phyloP scores from a whole-genome alignment of 306 rosid genomes.

The Crotalaria pallida region DNA sequence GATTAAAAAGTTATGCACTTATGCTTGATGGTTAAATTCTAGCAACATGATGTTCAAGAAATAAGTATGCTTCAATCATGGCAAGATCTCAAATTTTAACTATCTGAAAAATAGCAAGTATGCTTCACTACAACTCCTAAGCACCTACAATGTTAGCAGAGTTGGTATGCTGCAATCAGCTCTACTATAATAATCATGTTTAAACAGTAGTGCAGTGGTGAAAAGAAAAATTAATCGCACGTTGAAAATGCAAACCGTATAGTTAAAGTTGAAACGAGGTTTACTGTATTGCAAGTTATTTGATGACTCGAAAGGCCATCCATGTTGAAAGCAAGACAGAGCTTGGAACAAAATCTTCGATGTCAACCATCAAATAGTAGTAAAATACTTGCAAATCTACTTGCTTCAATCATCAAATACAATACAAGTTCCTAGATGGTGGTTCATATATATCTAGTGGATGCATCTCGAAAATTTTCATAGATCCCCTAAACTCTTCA shows the following conservation, averaged over 20 bases:
- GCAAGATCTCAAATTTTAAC: too few relatives aligned
- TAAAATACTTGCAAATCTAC: background rate
- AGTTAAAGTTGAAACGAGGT: background rate
- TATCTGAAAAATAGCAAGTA: background rate
- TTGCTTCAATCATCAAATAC: background rate
- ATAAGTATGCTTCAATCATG: background rate
- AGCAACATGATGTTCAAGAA: background rate
- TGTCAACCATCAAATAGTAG: background rate
- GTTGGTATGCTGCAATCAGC: background rate
- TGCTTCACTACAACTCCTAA: background rate
- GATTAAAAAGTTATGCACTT: background rate
- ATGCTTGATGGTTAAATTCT: background rate
- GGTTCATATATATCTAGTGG: background rate
- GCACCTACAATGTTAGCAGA: background rate
- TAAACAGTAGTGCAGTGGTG: background rate
- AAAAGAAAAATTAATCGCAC: background rate
- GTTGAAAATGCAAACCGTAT: background rate
- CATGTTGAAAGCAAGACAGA: background rate
- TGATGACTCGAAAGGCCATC: background rate
- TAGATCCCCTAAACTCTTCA: background rate
- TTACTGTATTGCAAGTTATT: background rate
- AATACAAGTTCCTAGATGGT: slow-evolving; percentile 1
- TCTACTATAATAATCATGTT: background rate
- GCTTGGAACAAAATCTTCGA: background rate
- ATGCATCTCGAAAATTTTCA: background rate